Conservation (phyloP, 2,329 filamentous ascomycete genomes). For the Tolypocladium tropicale region DNA sequence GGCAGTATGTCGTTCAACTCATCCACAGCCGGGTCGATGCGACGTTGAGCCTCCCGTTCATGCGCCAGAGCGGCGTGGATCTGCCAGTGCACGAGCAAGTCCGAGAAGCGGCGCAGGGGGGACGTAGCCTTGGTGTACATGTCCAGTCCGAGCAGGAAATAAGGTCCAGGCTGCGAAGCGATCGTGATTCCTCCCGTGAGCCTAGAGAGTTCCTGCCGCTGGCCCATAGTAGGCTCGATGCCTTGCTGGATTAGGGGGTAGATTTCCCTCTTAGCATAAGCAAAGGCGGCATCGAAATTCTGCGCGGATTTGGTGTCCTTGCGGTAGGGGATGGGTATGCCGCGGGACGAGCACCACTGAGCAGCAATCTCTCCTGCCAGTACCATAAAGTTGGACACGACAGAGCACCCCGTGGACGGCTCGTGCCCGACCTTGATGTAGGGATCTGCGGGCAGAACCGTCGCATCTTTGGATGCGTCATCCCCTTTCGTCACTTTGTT, state of each 20-base stretch:
- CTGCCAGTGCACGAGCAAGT: conserved; percentile 57
- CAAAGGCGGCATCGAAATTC: conserved; percentile 25
- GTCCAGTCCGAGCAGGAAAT: conserved; percentile 47
- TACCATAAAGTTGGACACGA: conserved; percentile 41
- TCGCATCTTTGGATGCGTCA: conserved; percentile 1
- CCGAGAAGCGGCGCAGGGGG: conserved; percentile 53
- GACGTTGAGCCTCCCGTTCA: conserved; percentile 24
- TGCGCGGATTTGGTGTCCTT: conserved; percentile 30
- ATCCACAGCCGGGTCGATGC: conserved; percentile 15
- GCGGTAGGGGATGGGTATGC: conserved; percentile 50
- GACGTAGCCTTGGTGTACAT: conserved; percentile 56
- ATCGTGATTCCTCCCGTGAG: conserved; percentile 40
- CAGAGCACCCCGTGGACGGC: conserved; percentile 18
- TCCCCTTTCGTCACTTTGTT: conserved; percentile 16
- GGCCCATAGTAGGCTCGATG: conserved; percentile 20
- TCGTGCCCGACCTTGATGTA: conserved; percentile 31
- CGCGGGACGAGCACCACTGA: conserved; percentile 46
- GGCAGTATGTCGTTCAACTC: conserved; percentile 30
- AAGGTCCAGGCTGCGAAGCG: conserved; percentile 40
- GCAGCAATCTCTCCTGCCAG: conserved; percentile 53
- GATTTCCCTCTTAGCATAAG: conserved; percentile 22
- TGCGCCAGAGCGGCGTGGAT: conserved; percentile 47
- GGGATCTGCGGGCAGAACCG: conserved; percentile 33
- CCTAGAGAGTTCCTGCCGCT: conserved; percentile 16
- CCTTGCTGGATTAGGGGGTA: conserved; percentile 21